Evolutionary conservation across 2,329 filamentous ascomycete species (phyloP).

Genomic region (Epichloe hybrida): DNA sequence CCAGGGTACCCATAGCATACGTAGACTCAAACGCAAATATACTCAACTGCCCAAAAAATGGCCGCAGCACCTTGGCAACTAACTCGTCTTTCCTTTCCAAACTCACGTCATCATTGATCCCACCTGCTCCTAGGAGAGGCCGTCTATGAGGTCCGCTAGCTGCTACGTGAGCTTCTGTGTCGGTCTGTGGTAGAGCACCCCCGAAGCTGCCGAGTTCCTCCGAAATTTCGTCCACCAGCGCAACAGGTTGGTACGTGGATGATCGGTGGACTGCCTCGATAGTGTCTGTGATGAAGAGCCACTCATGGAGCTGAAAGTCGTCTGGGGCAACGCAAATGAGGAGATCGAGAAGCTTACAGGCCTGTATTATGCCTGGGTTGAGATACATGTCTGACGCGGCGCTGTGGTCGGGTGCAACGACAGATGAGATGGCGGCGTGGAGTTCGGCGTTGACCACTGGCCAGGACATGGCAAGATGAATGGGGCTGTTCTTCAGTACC

Average conservation of each 20-base stretch:
- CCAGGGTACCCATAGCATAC: constrained; percentile 66
- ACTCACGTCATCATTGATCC: constrained; percentile 40
- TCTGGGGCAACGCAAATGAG: constrained; percentile 80
- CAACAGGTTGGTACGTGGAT: constrained; percentile 51
- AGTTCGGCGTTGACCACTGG: constrained; percentile 80
- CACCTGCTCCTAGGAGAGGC: constrained; percentile 37
- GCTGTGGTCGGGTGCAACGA: constrained; percentile 54
- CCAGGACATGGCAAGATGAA: constrained; percentile 78
- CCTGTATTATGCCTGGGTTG: constrained; percentile 67
- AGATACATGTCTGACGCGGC: constrained; percentile 58
- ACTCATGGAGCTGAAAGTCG: constrained; percentile 96
- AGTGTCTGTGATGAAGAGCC: constrained; percentile 94
- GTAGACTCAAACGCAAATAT: constrained; percentile 89
- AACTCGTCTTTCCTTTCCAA: constrained; percentile 54
- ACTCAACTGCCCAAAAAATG: constrained; percentile 83
- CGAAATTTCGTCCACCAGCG: constrained; percentile 72
- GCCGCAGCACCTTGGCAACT: constrained; percentile 63
- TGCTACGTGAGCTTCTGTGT: constrained; percentile 23
- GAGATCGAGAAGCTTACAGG: constrained; percentile 83
- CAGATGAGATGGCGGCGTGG: constrained; percentile 62
- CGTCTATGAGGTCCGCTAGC: constrained; percentile 25
- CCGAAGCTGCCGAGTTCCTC: constrained; percentile 50
- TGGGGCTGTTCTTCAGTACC: constrained; percentile 61
- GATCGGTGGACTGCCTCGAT: constrained; percentile 89
- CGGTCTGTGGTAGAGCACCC: constrained; percentile 20